Evolutionary conservation across 139 green algal genomes (phyloP).

Genomic region (Volvox africanus): DNA sequence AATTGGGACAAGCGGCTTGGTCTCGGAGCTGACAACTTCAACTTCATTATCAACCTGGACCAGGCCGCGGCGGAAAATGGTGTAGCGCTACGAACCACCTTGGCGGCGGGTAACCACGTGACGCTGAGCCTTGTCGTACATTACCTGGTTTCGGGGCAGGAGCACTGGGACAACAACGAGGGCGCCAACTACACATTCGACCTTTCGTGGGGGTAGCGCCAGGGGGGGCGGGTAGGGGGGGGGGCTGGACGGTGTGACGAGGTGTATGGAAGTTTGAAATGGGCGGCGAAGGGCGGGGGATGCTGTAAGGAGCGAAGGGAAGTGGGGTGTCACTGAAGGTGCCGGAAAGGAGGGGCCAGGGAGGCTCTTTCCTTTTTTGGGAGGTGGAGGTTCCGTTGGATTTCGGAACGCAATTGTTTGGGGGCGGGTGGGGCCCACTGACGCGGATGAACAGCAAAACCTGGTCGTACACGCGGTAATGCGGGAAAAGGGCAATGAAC

Average conservation of each 20-base stretch:
- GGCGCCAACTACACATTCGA: conserved; percentile 43
- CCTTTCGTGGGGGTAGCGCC: conserved; percentile 15
- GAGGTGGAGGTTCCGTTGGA: too few relatives aligned
- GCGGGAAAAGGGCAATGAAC: too few relatives aligned
- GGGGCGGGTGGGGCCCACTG: too few relatives aligned
- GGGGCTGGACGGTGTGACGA: too few relatives aligned
- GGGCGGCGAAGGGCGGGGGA: neutral
- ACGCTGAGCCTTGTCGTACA: conserved; percentile 35
- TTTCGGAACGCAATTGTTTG: too few relatives aligned
- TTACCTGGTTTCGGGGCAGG: conserved; percentile 28
- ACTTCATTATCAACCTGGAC: conserved; percentile 37
- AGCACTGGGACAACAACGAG: conserved; percentile 38
- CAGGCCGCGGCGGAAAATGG: neutral
- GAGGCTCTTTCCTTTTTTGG: too few relatives aligned
- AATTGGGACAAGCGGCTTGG: conserved; percentile 51
- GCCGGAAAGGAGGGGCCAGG: too few relatives aligned
- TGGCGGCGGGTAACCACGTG: conserved; percentile 34
- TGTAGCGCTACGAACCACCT: conserved; percentile 20
- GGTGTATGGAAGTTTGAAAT: too few relatives aligned
- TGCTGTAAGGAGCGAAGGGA: neutral
- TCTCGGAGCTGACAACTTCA: conserved; percentile 37
- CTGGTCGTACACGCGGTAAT: too few relatives aligned
- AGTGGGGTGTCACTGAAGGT: too few relatives aligned
- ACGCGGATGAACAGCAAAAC: too few relatives aligned
- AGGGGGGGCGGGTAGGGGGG: neutral